Percentiles rank a stretch among this genome's conserved stretches.
Evolutionary conservation across 1,284 basidiomycete genomes (phyloP).

Genomic region (Cutaneotrichosporon sp.): DNA sequence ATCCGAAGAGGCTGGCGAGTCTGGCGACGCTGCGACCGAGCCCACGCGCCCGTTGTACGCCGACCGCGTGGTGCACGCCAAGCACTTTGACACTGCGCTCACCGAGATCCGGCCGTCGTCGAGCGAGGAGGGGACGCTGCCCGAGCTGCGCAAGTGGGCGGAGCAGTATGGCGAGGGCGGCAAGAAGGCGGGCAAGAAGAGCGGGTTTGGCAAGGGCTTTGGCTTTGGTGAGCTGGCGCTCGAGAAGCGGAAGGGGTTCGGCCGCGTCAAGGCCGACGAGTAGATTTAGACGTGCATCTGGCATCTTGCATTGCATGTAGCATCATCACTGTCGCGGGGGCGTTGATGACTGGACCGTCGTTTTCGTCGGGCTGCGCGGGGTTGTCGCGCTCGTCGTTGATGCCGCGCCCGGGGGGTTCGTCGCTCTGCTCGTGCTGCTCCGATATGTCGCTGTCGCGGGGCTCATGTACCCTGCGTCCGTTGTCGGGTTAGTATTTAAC

Average conservation of each 20-base stretch:
- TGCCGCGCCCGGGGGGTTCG: too few relatives aligned
- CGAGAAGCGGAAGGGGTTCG: conserved; percentile 9
- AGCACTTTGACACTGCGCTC: conserved; percentile 77
- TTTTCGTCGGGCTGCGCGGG: not conserved
- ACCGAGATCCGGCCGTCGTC: conserved; percentile 83
- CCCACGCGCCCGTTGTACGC: not conserved
- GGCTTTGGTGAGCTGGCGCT: conserved; percentile 48
- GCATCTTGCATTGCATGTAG: conserved; percentile 9
- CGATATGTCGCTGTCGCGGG: too few relatives aligned
- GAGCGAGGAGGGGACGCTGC: conserved; percentile 75
- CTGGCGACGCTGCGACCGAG: conserved; percentile 5
- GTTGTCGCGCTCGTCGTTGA: too few relatives aligned
- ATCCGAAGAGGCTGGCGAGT: not conserved
- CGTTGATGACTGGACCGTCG: too few relatives aligned
- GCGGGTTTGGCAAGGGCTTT: conserved; percentile 55
- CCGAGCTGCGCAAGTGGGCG: conserved; percentile 80
- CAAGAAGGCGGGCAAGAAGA: conserved; percentile 47
- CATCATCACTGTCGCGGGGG: conserved; percentile 11
- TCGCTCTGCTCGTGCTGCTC: too few relatives aligned
- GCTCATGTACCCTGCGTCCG: too few relatives aligned
- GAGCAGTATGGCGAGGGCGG: conserved; percentile 79
- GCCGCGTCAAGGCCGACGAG: conserved; percentile 15
- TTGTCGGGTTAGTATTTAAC: too few relatives aligned
- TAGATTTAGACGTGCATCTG: conserved; percentile 10
- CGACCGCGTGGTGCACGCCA: conserved; percentile 34